Evolutionary conservation across 305 asterid species (phyloP), one percentile per base, ranked within the genome.

Genomic region (Ilex paraguariensis): DNA sequence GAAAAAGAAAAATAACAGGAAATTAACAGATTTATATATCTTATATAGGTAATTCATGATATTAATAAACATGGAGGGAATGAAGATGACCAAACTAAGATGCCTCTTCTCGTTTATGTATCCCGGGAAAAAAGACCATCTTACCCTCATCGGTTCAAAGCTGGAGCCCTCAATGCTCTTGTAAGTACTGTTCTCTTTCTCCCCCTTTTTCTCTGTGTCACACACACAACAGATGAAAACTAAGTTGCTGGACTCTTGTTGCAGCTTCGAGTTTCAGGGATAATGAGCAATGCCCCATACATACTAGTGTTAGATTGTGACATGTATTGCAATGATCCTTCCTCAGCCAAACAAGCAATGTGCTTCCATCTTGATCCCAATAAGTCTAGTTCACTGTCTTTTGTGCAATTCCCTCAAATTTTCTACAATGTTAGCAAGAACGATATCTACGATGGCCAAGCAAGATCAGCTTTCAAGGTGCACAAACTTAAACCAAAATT

Each of bases 261-360:
- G 76, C 69, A 83, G 90, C 90, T 83, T 60, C 69, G 90, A 66
- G 87, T 83, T 49, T 83, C 90, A 3, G 90, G 90, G 53, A 16
- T 83, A 31, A 75, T 84, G 86, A 84, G 88, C 82, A 84, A 82
- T 66, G 91, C 79, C 13, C 86, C 86, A 6, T 84, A 75, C 51
- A 76, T 73, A 36, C 66, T 82, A 51, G 80, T 82, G 7, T 71
- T 84, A 73, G 91, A 84, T 44, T 82, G 91, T 39, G 91, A 84
- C 73, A 84, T 84, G 87, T 84, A 84, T 17, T 84, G 91, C 70
- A 82, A 84, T 44, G 91, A 75, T 56, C 87, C 95, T 9, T 69
- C 93, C 49, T 89, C 95, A 0, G 86, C 95, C 16, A 77, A 79
- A 64, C 93, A 89, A 69, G 95, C 96, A 17, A 89, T 89, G 95